These are phyloP conservation scores for Bruguiera sexangula DNA, from an alignment of 345 rosid species.

Conservation along the genomic window DNA sequence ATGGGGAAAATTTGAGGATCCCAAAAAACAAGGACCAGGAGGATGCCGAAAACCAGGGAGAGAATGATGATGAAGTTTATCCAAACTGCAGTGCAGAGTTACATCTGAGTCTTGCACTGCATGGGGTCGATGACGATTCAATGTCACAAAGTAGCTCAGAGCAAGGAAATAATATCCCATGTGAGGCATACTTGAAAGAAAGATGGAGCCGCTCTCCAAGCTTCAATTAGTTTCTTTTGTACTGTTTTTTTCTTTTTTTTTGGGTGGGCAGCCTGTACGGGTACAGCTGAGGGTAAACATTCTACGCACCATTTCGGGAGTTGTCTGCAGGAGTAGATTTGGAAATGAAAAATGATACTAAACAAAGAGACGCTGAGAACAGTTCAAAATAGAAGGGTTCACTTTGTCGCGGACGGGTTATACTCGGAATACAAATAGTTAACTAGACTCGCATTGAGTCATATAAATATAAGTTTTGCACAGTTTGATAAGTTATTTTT, in stretches of 20 bases:
- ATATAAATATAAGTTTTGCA: too few relatives aligned
- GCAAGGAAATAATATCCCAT: conserved; percentile 41
- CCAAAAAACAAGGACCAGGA: conserved; percentile 12
- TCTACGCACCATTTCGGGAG: conserved; percentile 22
- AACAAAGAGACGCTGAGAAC: not conserved
- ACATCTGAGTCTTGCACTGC: conserved; percentile 67
- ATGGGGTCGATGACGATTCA: conserved; percentile 60
- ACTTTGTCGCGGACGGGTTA: too few relatives aligned
- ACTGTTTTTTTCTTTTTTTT: not conserved
- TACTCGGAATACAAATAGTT: too few relatives aligned
- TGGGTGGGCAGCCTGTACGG: not conserved
- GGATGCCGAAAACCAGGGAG: conserved; percentile 41
- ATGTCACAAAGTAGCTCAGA: conserved; percentile 64
- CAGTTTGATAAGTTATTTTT: too few relatives aligned
- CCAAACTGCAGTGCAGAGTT: conserved; percentile 56
- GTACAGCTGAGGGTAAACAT: not conserved
- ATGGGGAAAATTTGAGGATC: conserved; percentile 26
- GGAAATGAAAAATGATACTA: not conserved
- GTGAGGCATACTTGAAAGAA: conserved; percentile 49
- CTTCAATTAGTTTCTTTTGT: conserved; percentile 35
- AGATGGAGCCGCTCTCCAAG: conserved; percentile 69
- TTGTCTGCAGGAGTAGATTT: conserved; percentile 13
- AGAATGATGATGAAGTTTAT: conserved; percentile 76
- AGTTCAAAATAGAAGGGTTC: not conserved
- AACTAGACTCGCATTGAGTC: too few relatives aligned